Conservation (phyloP, 768 basidiomycete species). For the Pleurotus eryngii region DNA sequence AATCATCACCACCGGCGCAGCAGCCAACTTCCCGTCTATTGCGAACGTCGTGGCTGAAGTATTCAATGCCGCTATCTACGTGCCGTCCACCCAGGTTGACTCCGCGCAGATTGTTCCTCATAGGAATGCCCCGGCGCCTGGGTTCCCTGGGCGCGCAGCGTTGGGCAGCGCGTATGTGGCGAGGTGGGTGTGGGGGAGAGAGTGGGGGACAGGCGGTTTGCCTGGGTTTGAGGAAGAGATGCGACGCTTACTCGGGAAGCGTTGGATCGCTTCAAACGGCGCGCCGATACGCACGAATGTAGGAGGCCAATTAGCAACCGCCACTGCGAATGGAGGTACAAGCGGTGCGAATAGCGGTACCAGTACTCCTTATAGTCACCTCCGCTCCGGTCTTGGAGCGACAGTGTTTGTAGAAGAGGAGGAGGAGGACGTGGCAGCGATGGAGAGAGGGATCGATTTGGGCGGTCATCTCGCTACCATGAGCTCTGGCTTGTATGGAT, state of each 20-base stretch:
- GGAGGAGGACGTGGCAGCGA: conserved; percentile 67
- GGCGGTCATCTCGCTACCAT: conserved; percentile 22
- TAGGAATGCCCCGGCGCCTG: conserved; percentile 67
- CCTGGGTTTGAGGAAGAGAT: conserved; percentile 81
- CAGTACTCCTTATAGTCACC: conserved; percentile 63
- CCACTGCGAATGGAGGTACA: conserved; percentile 25
- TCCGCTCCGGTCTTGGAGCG: conserved; percentile 44
- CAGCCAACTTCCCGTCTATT: conserved; percentile 81
- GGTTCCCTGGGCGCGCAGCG: conserved; percentile 67
- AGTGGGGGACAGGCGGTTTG: conserved; percentile 45
- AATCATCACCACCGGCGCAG: conserved; percentile 72
- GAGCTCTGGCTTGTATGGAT: conserved; percentile 15
- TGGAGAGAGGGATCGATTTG: conserved; percentile 35
- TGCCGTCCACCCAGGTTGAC: conserved; percentile 74
- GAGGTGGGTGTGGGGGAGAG: conserved; percentile 83
- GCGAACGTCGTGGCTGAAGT: conserved; percentile 78
- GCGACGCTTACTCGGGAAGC: conserved; percentile 62
- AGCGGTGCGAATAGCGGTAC: conserved; percentile 62
- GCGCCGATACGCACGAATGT: conserved; percentile 57
- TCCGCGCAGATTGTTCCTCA: conserved; percentile 70
- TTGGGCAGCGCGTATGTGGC: conserved; percentile 78
- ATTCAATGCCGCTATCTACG: conserved; percentile 78
- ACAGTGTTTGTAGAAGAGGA: conserved; percentile 68
- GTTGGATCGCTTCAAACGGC: conserved; percentile 70
- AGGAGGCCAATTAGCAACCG: conserved; percentile 27